phyloP scores from a whole-genome alignment of 441 rosid species.

The Jatropha podagrica region DNA sequence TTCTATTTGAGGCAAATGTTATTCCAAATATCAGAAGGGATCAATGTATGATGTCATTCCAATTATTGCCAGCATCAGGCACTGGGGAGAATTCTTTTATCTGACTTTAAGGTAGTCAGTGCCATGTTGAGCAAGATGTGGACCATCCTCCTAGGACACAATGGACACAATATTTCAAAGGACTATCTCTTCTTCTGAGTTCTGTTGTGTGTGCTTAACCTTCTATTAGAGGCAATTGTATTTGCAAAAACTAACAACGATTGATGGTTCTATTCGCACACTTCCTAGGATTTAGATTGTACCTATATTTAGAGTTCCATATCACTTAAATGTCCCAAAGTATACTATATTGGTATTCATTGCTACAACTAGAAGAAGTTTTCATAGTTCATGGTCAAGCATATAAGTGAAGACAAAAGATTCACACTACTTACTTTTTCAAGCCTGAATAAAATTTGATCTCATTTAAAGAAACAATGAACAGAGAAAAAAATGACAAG shows the following conservation, averaged over 20 bases:
- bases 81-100: not conserved
- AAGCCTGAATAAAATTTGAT: not conserved
- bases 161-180: not conserved
- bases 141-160: not conserved
- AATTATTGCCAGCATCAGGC: not conserved
- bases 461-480: not conserved
- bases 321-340: not conserved
- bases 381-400: not conserved
- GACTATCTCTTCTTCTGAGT: not conserved
- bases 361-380: not conserved
- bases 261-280: not conserved
- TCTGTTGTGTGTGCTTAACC: not conserved
- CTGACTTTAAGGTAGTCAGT: not conserved
- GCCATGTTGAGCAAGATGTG: not conserved
- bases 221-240: not conserved
- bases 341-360: not conserved
- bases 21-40: not conserved
- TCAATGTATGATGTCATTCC: not conserved
- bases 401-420: not conserved
- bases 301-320: not conserved
- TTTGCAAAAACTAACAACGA: not conserved
- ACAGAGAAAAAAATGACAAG: not conserved
- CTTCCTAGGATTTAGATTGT: not conserved
- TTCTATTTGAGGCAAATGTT: not conserved
- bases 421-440: not conserved